phyloP scores from a whole-genome alignment of 306 rosid species.

The Prunus salicina region DNA sequence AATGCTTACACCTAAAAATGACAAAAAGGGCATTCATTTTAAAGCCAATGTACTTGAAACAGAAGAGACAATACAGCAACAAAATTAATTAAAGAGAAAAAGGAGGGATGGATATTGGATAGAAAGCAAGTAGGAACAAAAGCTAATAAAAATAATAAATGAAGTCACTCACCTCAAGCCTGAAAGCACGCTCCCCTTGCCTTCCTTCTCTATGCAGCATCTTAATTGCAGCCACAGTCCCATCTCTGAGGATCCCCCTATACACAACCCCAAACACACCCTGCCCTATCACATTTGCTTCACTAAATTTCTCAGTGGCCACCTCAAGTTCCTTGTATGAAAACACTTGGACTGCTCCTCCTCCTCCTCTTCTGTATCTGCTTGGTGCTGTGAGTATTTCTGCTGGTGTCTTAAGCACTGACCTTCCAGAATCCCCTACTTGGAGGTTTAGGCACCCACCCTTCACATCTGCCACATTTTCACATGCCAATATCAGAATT shows the following conservation, averaged over 20 bases:
- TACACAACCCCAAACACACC: constrained; percentile 68
- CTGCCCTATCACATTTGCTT: constrained; percentile 61
- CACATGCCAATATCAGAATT: too few species aligned
- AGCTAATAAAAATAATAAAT: constrained; percentile 23
- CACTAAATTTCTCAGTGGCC: constrained; percentile 66
- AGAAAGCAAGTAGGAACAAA: constrained; percentile 26
- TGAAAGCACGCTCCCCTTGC: constrained; percentile 95
- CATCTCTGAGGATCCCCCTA: constrained; percentile 77
- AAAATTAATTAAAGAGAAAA: not conserved
- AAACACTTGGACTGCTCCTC: constrained; percentile 61
- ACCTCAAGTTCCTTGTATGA: constrained; percentile 76
- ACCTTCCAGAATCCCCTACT: constrained; percentile 54
- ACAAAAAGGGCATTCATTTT: not conserved
- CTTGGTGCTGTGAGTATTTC: constrained; percentile 8
- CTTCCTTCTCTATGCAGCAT: constrained; percentile 60
- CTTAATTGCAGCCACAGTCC: constrained; percentile 78
- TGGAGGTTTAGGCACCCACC: constrained; percentile 60
- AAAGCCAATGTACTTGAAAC: not conserved
- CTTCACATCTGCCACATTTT: constrained; percentile 55
- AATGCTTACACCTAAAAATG: not conserved
- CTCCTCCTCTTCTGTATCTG: constrained; percentile 42
- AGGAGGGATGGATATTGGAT: constrained; percentile 4
- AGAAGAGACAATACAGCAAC: not conserved
- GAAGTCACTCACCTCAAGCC: constrained; percentile 76
- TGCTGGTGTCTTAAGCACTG: constrained; percentile 6